phyloP scores from a whole-genome alignment of 2,329 filamentous ascomycete species.

The Cladophialophora yegresii region DNA sequence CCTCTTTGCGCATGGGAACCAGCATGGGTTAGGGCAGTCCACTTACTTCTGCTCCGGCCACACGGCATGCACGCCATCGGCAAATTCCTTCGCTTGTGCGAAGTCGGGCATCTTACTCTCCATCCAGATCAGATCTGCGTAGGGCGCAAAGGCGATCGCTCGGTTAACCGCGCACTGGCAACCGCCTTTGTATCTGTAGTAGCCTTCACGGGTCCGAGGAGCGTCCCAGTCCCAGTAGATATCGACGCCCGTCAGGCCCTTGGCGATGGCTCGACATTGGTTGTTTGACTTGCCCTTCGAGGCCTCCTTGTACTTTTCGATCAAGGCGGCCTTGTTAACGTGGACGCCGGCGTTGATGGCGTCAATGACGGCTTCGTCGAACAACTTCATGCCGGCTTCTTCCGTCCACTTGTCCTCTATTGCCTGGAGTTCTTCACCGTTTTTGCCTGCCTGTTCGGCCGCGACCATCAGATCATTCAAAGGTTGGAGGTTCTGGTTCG shows the following conservation, averaged over 20 bases:
- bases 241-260: slow-evolving; percentile 73
- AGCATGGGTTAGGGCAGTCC: background rate
- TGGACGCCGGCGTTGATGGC: slow-evolving; percentile 70
- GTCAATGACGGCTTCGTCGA: slow-evolving; percentile 84
- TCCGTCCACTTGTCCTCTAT: slow-evolving; percentile 88
- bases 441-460: slow-evolving; percentile 80
- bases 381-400: slow-evolving; percentile 79
- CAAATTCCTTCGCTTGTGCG: slow-evolving; percentile 88
- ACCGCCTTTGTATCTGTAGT: slow-evolving; percentile 88
- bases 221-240: slow-evolving; percentile 94
- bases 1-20: slow-evolving; percentile 10
- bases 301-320: slow-evolving; percentile 65
- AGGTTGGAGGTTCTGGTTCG: slow-evolving; percentile 79
- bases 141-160: slow-evolving; percentile 87
- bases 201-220: slow-evolving; percentile 91
- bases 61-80: slow-evolving; percentile 86
- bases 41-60: slow-evolving; percentile 95
- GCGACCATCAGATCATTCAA: slow-evolving; percentile 88
- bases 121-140: slow-evolving; percentile 98
- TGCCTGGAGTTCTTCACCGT: slow-evolving; percentile 75
- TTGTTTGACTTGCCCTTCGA: slow-evolving; percentile 81
- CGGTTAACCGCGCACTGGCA: slow-evolving; percentile 89
- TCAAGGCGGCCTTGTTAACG: slow-evolving; percentile 68
- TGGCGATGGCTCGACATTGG: slow-evolving; percentile 79
- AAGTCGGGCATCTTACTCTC: slow-evolving; percentile 95